These are phyloP conservation scores for Trichosporon inkin DNA, from an alignment of 1,284 basidiomycete species.

Conservation along the genomic window DNA sequence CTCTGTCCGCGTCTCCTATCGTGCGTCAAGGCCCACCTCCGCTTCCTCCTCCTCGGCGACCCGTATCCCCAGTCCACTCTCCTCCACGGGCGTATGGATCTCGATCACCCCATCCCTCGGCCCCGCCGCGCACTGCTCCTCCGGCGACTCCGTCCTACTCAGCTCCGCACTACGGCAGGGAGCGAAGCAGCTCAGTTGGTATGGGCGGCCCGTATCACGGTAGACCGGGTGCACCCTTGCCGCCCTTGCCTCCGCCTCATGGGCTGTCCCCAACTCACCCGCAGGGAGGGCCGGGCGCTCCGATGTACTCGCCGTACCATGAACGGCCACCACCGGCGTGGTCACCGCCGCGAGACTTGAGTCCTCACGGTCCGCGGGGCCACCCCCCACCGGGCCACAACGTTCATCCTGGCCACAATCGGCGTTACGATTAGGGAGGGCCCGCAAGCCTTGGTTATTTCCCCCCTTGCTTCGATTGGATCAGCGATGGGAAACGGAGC, in stretches of 20 bases:
- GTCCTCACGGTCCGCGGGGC: background rate
- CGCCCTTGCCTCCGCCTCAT: slow-evolving; percentile 1
- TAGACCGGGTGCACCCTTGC: background rate
- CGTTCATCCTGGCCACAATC: background rate
- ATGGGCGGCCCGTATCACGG: background rate
- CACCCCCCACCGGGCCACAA: background rate
- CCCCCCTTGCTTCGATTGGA: too few species aligned
- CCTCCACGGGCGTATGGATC: background rate
- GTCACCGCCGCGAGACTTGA: background rate
- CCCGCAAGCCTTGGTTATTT: background rate
- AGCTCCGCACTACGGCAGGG: background rate
- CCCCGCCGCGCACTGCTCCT: background rate
- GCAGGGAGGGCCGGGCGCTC: background rate
- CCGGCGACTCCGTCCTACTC: background rate
- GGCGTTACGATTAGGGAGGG: background rate
- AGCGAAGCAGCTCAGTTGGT: background rate
- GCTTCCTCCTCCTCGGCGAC: background rate
- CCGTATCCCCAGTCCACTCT: background rate
- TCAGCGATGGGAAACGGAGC: too few species aligned
- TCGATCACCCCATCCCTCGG: background rate
- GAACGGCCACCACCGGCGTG: background rate
- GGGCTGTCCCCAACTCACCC: background rate
- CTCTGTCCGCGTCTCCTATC: background rate
- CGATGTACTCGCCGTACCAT: background rate
- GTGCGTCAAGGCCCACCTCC: background rate